These are phyloP conservation scores for Teratosphaeria destructans DNA, from an alignment of 2,329 filamentous ascomycete genomes.

Conservation along the genomic window DNA sequence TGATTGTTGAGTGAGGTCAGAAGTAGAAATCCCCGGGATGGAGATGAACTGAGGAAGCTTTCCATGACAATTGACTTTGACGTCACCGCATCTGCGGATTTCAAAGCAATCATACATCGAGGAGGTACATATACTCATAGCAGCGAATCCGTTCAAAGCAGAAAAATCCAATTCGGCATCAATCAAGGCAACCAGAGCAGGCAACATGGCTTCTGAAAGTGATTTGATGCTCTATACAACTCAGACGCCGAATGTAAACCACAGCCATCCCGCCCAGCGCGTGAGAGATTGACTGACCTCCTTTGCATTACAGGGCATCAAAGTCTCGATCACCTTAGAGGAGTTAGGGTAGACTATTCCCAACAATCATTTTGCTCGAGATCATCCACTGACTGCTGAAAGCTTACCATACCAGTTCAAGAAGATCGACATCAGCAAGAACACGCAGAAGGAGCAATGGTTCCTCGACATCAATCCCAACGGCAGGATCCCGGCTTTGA, in stretches of 20 bases:
- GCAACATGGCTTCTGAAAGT: conserved; percentile 26
- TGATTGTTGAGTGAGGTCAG: too few relatives aligned
- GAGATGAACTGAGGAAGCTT: too few relatives aligned
- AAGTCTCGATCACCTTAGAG: conserved; percentile 76
- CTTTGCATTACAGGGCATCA: conserved; percentile 68
- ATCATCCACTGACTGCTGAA: background rate
- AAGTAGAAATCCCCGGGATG: too few relatives aligned
- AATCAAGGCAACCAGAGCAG: background rate
- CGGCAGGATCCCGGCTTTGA: conserved; percentile 79
- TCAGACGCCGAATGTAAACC: conserved; percentile 63
- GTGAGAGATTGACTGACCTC: conserved; percentile 54
- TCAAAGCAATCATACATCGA: too few relatives aligned
- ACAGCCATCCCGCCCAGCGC: background rate
- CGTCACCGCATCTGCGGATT: too few relatives aligned
- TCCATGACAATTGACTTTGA: too few relatives aligned
- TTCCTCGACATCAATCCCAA: conserved; percentile 90
- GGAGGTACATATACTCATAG: too few relatives aligned
- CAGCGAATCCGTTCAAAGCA: too few relatives aligned
- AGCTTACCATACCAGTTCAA: conserved; percentile 65
- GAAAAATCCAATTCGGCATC: too few relatives aligned
- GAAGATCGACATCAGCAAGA: conserved; percentile 60
- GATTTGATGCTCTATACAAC: conserved; percentile 73
- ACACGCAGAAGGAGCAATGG: conserved; percentile 76
- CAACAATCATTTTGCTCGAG: background rate
- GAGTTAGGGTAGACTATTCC: conserved; percentile 50